Conservation (phyloP, 2,329 filamentous ascomycete species). For the Beauveria medogensis region DNA sequence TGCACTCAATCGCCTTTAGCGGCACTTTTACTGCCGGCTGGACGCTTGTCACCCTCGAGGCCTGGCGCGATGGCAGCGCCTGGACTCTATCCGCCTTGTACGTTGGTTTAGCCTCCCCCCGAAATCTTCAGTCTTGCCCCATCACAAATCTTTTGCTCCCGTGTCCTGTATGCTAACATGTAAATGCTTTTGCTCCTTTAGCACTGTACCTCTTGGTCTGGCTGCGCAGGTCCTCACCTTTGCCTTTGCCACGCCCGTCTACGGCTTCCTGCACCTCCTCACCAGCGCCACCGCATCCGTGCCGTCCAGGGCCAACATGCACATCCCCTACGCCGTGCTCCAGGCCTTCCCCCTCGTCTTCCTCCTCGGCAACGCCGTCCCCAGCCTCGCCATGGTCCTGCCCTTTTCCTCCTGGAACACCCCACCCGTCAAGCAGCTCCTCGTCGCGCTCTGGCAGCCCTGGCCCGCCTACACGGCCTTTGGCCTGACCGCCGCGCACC, state of each 20-base stretch:
- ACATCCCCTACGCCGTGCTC: conserved; percentile 13
- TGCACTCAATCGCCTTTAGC: conserved; percentile 16
- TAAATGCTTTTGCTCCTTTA: not conserved
- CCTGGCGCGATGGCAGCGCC: conserved; percentile 15
- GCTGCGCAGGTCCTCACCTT: conserved; percentile 14
- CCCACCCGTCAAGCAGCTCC: conserved; percentile 15
- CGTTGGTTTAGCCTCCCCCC: not conserved
- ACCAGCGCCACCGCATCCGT: conserved; percentile 8
- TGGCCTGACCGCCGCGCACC: conserved; percentile 8
- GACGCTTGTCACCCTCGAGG: conserved; percentile 15
- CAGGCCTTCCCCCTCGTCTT: conserved; percentile 13
- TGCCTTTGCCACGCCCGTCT: conserved; percentile 15
- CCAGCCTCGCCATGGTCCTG: conserved; percentile 12
- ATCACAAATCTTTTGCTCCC: no score
- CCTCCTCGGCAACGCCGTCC: conserved; percentile 13
- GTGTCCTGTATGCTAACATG: not conserved
- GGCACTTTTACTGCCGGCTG: conserved; percentile 15
- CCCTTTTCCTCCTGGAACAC: conserved; percentile 12
- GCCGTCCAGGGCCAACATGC: conserved; percentile 14
- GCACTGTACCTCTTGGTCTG: conserved; percentile 13
- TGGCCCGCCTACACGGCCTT: conserved; percentile 16
- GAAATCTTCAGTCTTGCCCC: no score
- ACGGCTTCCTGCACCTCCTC: conserved; percentile 13
- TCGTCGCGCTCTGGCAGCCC: conserved; percentile 16
- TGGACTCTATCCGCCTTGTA: conserved; percentile 14